Base-by-base conservation (phyloP, 108 stramenopile genomes). In the Pelagomonas calceolata region DNA sequence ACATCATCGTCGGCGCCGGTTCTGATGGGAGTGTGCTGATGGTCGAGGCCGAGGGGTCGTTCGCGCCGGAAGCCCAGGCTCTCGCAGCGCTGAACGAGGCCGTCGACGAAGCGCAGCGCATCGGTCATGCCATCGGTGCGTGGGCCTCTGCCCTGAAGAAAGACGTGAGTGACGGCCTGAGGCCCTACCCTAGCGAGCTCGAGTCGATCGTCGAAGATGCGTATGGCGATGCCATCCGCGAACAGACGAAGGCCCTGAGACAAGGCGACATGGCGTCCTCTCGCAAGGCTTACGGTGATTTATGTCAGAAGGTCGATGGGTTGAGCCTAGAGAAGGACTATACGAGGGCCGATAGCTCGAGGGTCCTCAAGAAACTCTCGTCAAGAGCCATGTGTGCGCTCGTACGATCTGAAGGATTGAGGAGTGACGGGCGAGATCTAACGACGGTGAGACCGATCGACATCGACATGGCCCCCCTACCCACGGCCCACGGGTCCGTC, bases 401-500 rank as follows among this genome's bases (percentile, higher is more conserved):
- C 51, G 51, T 60, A 3, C 21, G 14, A 17, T 1, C 21, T 1
- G 51, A 60, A 3, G 51, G 21, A 17, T 1, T 26, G 51, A 4
- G 51, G 51, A 26, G 7, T 26, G 51, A 60, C 51, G 51, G 51
- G 7, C 51, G 51, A 1, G 21, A 17, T 17, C 18, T 26, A 26
- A 12, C 3, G 21, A 26, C 18, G 51, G 51, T 60, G 7, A 17
- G 51, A 26, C 51, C 51, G 39, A 60, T 90, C 0, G 43, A 69
- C 44, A 81, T 87, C 65, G 86, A 83, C 39, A 72, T 81, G 66
- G 78, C 76, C 0, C 72, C 85, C 34, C 73, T 90, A 39, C 89
- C 89, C 0, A 66, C 71, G 33, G 81, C 82, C n/a, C 93, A 94
- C 77, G 93, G 95, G 43, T 92, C 91, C 32, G 91, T 93, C 32